Base-by-base conservation (phyloP, 2,329 filamentous ascomycete species). In the Blastomyces emzantsi region DNA sequence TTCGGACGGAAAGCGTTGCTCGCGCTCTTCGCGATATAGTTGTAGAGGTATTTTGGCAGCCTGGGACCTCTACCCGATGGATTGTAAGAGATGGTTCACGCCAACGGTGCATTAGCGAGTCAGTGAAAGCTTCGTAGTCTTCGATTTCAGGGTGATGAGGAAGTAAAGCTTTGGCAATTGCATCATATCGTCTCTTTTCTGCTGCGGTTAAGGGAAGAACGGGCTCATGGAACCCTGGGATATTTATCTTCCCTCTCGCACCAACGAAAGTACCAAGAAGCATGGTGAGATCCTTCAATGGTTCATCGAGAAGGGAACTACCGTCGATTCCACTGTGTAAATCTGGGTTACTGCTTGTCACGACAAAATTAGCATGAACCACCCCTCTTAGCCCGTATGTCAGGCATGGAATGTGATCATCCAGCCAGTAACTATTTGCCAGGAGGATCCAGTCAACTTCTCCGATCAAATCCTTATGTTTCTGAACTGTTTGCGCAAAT, bases 361-460 rank as follows among this genome's bases (percentile, higher is more conserved):
- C 87, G 66, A 92, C 89, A 6, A 97, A 83, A 0, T 91, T 96
- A 5, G 92, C 93, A 73, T 97, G 93, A 28, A 99, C 87, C 33
- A 99, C 93, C 30, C 94, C 94, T 59, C 94, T 86, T 7, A 97
- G 82, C 0, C 94, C 94, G 66, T 99, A 99, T 0, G 94, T 99
- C 64, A 99, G 79, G 73, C 94, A 99, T 0, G 94, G 94, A 1
- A 95, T 92, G 68, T 95, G 89, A 72, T 99, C 93, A 72, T 97
- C 92, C 1, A 99, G 82, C 94, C 94, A 99, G 79, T 99, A 99
- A 76, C 92, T 97, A 79, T 99, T 99, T 28, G 94, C 93, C 47
- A 99, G 80, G 41, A 99, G 79, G 63, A 99, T 94, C 81, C 94
- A 97, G 76, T 99, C 93, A 1, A 99, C 87, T 11, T 90, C 82